Evolutionary conservation across 768 basidiomycete species (phyloP).

Genomic region (Strobilomyces dryophilus): DNA sequence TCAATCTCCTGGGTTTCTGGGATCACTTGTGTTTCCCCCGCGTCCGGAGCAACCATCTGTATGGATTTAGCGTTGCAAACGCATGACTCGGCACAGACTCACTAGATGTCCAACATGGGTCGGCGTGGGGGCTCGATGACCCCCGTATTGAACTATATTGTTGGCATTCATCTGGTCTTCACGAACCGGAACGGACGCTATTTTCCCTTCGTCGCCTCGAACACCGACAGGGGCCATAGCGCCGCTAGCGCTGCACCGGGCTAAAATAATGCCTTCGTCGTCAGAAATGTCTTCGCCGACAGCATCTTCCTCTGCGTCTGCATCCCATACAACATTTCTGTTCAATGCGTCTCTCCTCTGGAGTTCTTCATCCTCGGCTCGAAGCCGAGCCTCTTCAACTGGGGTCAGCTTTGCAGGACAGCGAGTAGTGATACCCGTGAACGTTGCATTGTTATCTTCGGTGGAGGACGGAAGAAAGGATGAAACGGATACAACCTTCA

Average conservation of each 20-base stretch:
- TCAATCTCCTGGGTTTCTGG: constrained; percentile 31
- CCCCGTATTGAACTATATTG: constrained; percentile 39
- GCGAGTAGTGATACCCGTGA: constrained; percentile 42
- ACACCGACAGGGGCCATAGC: constrained; percentile 50
- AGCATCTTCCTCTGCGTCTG: constrained; percentile 55
- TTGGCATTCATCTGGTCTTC: constrained; percentile 7
- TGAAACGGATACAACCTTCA: constrained; percentile 71
- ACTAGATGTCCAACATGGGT: constrained; percentile 56
- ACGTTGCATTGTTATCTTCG: constrained; percentile 54
- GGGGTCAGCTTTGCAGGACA: constrained; percentile 46
- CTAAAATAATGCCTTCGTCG: constrained; percentile 27
- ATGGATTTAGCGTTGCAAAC: constrained; percentile 1
- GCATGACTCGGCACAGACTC: constrained; percentile 11
- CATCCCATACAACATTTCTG: constrained; percentile 64
- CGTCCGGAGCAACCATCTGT: constrained; percentile 21
- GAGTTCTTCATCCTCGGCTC: constrained; percentile 51
- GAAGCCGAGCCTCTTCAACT: constrained; percentile 50
- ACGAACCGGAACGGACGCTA: constrained; percentile 41
- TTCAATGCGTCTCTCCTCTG: constrained; percentile 59
- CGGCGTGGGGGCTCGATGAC: constrained; percentile 48
- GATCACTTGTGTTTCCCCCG: constrained; percentile 54
- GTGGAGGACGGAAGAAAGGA: constrained; percentile 63
- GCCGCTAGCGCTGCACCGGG: constrained; percentile 16
- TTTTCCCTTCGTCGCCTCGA: constrained; percentile 49
- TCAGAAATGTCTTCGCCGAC: constrained; percentile 47